Evolutionary conservation across 441 rosid species (phyloP).

Genomic region (Brassica balearica): DNA sequence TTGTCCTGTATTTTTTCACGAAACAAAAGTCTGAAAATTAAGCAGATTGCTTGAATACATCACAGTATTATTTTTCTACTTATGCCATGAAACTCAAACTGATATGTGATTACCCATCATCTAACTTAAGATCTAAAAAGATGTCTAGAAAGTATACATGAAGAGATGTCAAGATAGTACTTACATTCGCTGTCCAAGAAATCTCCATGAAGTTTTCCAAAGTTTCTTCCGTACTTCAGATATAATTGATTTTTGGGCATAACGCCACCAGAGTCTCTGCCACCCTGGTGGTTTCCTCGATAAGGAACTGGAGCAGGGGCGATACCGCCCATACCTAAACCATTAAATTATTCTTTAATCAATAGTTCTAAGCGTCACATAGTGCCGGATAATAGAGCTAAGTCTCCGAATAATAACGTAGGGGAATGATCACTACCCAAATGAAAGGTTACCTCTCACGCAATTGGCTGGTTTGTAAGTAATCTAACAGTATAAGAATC

Average conservation of each 20-base stretch:
- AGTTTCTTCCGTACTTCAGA: constrained; percentile 80
- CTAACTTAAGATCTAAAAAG: constrained; percentile 27
- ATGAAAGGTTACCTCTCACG: constrained; percentile 75
- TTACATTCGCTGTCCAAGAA: constrained; percentile 81
- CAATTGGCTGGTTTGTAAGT: constrained; percentile 69
- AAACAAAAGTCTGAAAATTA: constrained; percentile 29
- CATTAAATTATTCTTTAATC: constrained; percentile 16
- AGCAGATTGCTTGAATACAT: constrained; percentile 26
- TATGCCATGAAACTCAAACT: constrained; percentile 3
- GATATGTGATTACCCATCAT: constrained; percentile 16
- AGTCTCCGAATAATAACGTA: too few relatives aligned
- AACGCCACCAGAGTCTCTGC: constrained; percentile 91
- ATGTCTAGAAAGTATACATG: constrained; percentile 24
- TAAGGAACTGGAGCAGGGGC: constrained; percentile 69
- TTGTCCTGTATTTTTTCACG: constrained; percentile 56
- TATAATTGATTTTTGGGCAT: constrained; percentile 82
- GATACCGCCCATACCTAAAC: constrained; percentile 90
- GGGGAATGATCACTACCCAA: constrained; percentile 3
- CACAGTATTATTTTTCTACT: constrained; percentile 7
- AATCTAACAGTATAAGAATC: constrained; percentile 72
- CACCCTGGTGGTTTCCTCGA: constrained; percentile 74
- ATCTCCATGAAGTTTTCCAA: constrained; percentile 92
- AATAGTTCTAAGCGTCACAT: not conserved
- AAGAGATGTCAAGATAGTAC: constrained; percentile 42
- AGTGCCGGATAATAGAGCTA: too few relatives aligned